A percentile compares a stretch with the other conserved stretches of the same genome.
These are phyloP conservation scores for Fraxinus velutina DNA, from an alignment of 305 asterid species.

Conservation along the genomic window DNA sequence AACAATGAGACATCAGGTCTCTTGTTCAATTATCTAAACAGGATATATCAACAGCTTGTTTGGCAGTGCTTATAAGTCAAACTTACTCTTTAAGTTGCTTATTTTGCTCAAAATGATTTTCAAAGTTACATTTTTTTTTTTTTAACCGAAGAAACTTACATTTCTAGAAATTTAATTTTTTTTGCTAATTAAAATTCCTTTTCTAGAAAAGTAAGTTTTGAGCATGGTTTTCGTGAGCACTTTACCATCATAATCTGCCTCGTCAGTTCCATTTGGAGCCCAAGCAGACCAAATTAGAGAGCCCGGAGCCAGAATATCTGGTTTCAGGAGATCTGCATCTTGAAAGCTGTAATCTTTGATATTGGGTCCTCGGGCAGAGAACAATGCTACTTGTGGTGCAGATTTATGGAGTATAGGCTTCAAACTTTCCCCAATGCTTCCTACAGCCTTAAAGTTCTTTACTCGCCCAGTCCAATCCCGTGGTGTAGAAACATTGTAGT, in stretches of 20 bases:
- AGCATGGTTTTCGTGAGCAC: constrained; percentile 5
- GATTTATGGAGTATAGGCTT: constrained; percentile 80
- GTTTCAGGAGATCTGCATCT: constrained; percentile 94
- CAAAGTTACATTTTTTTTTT: not conserved
- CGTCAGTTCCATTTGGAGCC: constrained; percentile 95
- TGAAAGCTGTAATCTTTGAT: constrained; percentile 87
- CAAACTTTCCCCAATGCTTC: constrained; percentile 85
- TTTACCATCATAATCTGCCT: constrained; percentile 83
- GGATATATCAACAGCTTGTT: not conserved
- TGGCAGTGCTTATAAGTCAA: not conserved
- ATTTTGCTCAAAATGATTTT: not conserved
- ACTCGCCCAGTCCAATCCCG: constrained; percentile 97
- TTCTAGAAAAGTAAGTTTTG: not conserved
- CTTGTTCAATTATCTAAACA: not conserved
- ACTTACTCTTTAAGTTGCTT: not conserved
- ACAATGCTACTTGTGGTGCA: constrained; percentile 94
- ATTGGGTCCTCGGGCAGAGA: constrained; percentile 97
- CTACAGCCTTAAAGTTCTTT: constrained; percentile 76
- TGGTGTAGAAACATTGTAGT: constrained; percentile 75
- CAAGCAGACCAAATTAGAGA: constrained; percentile 98
- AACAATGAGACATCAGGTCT: constrained; percentile 11
- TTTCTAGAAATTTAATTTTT: not conserved
- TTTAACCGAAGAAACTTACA: not conserved
- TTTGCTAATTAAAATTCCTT: not conserved
- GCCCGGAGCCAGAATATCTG: constrained; percentile 97